Conservation (phyloP, 2,329 filamentous ascomycete genomes). For the Esteya vermicola region DNA sequence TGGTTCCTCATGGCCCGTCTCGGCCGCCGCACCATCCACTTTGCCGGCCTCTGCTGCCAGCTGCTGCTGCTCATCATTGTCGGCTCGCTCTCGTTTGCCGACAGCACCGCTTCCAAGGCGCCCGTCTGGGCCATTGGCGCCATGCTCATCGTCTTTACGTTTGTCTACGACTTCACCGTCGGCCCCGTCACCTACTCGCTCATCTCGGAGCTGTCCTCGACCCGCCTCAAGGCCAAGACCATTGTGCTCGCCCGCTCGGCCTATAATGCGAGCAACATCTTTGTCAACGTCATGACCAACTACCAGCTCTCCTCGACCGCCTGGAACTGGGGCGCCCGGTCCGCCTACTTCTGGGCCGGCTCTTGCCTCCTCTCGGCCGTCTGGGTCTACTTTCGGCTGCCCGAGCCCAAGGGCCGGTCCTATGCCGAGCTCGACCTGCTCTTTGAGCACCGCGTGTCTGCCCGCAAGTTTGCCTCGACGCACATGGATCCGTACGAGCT, state of each 20-base stretch:
- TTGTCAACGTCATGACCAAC: not conserved
- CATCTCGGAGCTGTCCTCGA: constrained; percentile 23
- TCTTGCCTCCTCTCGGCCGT: constrained; percentile 14
- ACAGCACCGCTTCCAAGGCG: not conserved
- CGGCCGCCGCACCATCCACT: constrained; percentile 10
- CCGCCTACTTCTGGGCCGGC: constrained; percentile 21
- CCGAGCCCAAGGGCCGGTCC: constrained; percentile 28
- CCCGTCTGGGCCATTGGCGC: constrained; percentile 7
- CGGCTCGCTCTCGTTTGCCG: constrained; percentile 26
- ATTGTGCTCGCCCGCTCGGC: constrained; percentile 15
- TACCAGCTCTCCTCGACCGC: constrained; percentile 12
- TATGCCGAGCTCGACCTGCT: constrained; percentile 34
- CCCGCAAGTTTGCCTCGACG: constrained; percentile 10
- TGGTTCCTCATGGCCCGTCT: constrained; percentile 44
- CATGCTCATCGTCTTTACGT: constrained; percentile 13
- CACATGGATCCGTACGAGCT: no score
- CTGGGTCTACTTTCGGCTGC: constrained; percentile 27
- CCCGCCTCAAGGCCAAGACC: constrained; percentile 18
- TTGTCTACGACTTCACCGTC: constrained; percentile 40
- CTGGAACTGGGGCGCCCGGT: constrained; percentile 20
- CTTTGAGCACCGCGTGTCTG: constrained; percentile 14
- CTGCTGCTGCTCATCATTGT: constrained; percentile 9
- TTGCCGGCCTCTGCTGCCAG: constrained; percentile 9
- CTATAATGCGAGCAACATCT: constrained; percentile 16
- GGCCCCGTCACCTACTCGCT: constrained; percentile 31